phyloP scores from a whole-genome alignment of 2,329 filamentous ascomycete species.

The Fusarium falciforme region DNA sequence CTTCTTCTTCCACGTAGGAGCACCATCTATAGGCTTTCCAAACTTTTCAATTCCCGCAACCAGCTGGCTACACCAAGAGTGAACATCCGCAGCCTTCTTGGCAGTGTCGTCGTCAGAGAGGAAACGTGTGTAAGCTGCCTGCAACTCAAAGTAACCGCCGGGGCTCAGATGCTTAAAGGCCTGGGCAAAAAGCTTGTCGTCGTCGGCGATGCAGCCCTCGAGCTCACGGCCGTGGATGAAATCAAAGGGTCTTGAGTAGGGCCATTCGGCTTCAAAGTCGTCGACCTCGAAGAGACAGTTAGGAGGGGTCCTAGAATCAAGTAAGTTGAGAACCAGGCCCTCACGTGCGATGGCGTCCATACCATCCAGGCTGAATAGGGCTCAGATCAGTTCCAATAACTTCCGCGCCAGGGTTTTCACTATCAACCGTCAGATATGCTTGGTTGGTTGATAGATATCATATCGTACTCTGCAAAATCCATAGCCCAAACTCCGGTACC shows the following conservation, averaged over 20 bases:
- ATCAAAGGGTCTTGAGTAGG: constrained; percentile 16
- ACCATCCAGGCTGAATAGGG: constrained; percentile 26
- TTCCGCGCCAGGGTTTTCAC: constrained; percentile 10
- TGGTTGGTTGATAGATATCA: not conserved
- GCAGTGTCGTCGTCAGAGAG: constrained; percentile 9
- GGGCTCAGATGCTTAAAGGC: not conserved
- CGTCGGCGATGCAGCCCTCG: constrained; percentile 11
- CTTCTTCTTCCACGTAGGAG: constrained; percentile 6
- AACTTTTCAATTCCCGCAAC: not conserved
- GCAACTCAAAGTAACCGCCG: constrained; percentile 12
- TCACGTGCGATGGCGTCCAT: not conserved
- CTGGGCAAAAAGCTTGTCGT: constrained; percentile 1
- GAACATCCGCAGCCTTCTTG: constrained; percentile 10
- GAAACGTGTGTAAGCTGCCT: not conserved
- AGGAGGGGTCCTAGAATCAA: not conserved
- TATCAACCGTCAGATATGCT: not conserved
- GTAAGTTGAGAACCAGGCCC: not conserved
- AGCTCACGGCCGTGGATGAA: constrained; percentile 17
- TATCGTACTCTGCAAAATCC: constrained; percentile 8
- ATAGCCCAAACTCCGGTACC: constrained; percentile 13
- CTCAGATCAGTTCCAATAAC: constrained; percentile 25
- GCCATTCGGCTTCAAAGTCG: constrained; percentile 15
- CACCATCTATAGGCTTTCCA: constrained; percentile 12
- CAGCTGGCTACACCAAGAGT: not conserved
- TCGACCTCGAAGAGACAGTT: constrained; percentile 21